Evolutionary conservation across 2,329 filamentous ascomycete species (phyloP).

Genomic region (Geosmithia morbida): DNA sequence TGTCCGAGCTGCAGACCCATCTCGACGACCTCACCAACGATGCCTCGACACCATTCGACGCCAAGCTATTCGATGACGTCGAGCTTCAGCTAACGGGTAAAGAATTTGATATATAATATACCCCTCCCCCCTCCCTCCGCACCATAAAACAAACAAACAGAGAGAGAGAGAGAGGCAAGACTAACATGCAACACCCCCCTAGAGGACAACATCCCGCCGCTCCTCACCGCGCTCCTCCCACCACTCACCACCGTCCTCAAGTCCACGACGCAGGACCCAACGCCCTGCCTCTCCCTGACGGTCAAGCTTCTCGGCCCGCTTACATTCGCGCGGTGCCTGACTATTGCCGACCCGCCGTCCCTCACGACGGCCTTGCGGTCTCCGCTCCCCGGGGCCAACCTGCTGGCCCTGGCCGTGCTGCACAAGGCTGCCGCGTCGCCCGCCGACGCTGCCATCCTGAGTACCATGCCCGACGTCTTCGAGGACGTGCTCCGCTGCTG

Average conservation of each 20-base stretch:
- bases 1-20: constrained; percentile 39
- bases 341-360: constrained; percentile 33
- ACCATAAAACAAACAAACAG: background rate
- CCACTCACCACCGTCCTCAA: constrained; percentile 37
- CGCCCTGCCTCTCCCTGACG: constrained; percentile 34
- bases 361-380: constrained; percentile 38
- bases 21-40: constrained; percentile 32
- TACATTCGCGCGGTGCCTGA: constrained; percentile 33
- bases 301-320: constrained; percentile 41
- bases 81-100: constrained; percentile 42
- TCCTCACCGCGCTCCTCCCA: constrained; percentile 38
- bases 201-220: constrained; percentile 21
- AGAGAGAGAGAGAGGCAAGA: no score
- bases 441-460: constrained; percentile 33
- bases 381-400: constrained; percentile 38
- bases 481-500: constrained; percentile 33
- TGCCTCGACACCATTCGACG: constrained; percentile 24
- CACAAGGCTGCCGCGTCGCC: constrained; percentile 36
- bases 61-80: constrained; percentile 42
- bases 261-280: constrained; percentile 33
- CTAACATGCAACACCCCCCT: background rate
- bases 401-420: constrained; percentile 41
- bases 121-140: background rate
- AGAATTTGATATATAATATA: no score
- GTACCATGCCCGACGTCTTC: constrained; percentile 31